Conservation (phyloP, 495 filamentous ascomycete species). For the Aspergillus heteromorphus region DNA sequence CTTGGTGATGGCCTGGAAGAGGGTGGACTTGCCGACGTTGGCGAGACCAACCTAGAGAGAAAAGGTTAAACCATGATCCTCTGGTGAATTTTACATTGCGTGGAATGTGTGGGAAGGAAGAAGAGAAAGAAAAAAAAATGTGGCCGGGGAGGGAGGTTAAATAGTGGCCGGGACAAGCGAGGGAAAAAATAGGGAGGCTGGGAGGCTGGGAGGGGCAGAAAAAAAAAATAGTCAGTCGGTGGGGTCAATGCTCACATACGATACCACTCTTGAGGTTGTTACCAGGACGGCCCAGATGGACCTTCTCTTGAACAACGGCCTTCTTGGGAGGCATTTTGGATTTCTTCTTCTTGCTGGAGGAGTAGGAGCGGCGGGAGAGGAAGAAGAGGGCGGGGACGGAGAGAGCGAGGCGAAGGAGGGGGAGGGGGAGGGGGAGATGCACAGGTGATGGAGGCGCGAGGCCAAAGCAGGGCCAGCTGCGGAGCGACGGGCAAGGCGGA, state of each 20-base stretch:
- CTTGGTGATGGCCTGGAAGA: slow-evolving; percentile 99
- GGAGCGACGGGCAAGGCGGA: slow-evolving; percentile 31
- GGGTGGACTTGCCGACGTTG: slow-evolving; percentile 98
- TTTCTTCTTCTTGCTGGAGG: slow-evolving; percentile 40
- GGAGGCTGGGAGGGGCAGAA: slow-evolving; percentile 26
- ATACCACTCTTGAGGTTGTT: slow-evolving; percentile 99
- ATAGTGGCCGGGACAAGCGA: slow-evolving; percentile 14
- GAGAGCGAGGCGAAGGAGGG: slow-evolving; percentile 24
- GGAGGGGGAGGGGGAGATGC: slow-evolving; percentile 21
- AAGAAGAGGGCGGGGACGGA: slow-evolving; percentile 13
- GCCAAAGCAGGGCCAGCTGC: slow-evolving; percentile 50
- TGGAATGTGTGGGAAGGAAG: slow-evolving; percentile 3
- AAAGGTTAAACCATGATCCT: slow-evolving; percentile 10
- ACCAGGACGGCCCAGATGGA: slow-evolving; percentile 81
- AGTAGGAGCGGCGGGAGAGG: slow-evolving; percentile 37
- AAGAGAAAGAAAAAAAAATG: slow-evolving; percentile 23
- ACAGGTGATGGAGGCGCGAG: slow-evolving; percentile 15
- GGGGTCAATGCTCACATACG: slow-evolving; percentile 64
- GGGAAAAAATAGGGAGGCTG: slow-evolving; percentile 22
- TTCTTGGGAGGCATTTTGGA: slow-evolving; percentile 52
- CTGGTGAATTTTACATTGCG: slow-evolving; percentile 7
- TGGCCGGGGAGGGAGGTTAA: slow-evolving; percentile 14
- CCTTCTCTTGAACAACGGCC: slow-evolving; percentile 49
- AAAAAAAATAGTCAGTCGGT: slow-evolving; percentile 26
- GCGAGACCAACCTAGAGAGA: slow-evolving; percentile 82